These are phyloP conservation scores for Fistulifera pelliculosa DNA, from an alignment of 108 stramenopile genomes.

Conservation along the genomic window DNA sequence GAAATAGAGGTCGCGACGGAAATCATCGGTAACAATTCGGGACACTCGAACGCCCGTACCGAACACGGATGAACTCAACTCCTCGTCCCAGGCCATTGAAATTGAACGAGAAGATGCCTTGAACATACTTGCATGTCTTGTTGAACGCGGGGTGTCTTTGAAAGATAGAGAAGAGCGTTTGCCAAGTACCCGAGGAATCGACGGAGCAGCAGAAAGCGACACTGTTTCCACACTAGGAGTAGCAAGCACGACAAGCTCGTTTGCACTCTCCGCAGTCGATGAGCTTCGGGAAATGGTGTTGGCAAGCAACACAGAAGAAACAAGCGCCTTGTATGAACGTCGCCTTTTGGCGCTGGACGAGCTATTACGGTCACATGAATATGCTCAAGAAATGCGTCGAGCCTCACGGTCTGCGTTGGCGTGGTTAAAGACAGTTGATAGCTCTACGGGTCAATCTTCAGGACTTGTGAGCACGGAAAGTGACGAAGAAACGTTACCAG, in stretches of 20 bases:
- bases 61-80: neutral
- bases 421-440: slow-evolving; percentile 58
- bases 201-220: neutral
- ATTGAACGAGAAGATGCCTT: slow-evolving; percentile 61
- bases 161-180: neutral
- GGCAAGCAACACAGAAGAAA: slow-evolving; percentile 13
- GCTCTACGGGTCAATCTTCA: neutral
- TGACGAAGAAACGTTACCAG: neutral
- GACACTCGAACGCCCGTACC: neutral
- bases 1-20: slow-evolving; percentile 13
- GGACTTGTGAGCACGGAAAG: neutral
- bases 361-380: slow-evolving; percentile 47
- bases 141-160: slow-evolving; percentile 37
- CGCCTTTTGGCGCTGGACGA: slow-evolving; percentile 31
- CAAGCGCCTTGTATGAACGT: slow-evolving; percentile 11
- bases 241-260: neutral
- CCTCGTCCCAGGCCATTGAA: slow-evolving; percentile 33
- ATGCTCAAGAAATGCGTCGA: slow-evolving; percentile 54
- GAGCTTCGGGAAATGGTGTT: too few species aligned
- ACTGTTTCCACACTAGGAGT: neutral
- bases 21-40: neutral
- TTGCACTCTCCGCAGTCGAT: too few species aligned
- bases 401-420: slow-evolving; percentile 46
- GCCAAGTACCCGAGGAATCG: neutral
- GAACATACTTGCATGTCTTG: slow-evolving; percentile 47